phyloP scores from a whole-genome alignment of 2,329 filamentous ascomycete genomes.

The Trichoderma polysporum region DNA sequence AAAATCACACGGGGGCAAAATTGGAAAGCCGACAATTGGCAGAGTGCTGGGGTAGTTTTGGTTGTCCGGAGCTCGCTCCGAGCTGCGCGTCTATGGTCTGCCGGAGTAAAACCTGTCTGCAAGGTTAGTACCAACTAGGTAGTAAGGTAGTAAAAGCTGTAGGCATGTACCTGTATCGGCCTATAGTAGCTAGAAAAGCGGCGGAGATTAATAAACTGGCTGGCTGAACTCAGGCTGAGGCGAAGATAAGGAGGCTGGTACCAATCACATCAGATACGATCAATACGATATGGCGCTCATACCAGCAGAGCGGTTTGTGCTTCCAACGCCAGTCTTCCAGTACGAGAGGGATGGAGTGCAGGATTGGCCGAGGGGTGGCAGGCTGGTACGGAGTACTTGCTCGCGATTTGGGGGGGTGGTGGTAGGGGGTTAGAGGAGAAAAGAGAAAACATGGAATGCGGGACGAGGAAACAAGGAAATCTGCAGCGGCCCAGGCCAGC shows the following conservation, averaged over 20 bases:
- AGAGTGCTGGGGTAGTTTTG: neutral
- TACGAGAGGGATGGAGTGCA: conserved; percentile 21
- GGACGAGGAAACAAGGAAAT: neutral
- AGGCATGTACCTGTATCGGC: neutral
- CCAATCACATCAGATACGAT: conserved; percentile 10
- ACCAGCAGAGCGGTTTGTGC: conserved; percentile 32
- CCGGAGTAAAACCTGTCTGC: neutral
- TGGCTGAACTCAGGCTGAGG: neutral
- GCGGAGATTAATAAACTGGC: neutral
- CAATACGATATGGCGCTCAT: conserved; percentile 22
- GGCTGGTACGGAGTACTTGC: conserved; percentile 3
- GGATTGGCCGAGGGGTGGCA: conserved; percentile 25
- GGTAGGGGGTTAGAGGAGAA: conserved; percentile 16
- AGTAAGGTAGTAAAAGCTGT: neutral
- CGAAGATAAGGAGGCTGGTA: neutral
- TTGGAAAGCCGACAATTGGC: neutral
- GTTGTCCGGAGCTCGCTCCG: neutral
- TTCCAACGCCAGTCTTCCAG: conserved; percentile 11
- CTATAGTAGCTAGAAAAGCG: neutral
- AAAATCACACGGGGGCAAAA: neutral
- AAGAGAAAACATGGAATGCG: conserved; percentile 18
- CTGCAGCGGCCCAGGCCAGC: conserved; percentile 4
- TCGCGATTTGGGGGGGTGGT: conserved; percentile 1
- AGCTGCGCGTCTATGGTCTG: neutral
- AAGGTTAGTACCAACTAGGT: neutral